A percentile compares a stretch with the other conserved stretches of the same genome.
Evolutionary conservation across 495 filamentous ascomycete species (phyloP).

Genomic region (Pyrenopolyporus hunteri): DNA sequence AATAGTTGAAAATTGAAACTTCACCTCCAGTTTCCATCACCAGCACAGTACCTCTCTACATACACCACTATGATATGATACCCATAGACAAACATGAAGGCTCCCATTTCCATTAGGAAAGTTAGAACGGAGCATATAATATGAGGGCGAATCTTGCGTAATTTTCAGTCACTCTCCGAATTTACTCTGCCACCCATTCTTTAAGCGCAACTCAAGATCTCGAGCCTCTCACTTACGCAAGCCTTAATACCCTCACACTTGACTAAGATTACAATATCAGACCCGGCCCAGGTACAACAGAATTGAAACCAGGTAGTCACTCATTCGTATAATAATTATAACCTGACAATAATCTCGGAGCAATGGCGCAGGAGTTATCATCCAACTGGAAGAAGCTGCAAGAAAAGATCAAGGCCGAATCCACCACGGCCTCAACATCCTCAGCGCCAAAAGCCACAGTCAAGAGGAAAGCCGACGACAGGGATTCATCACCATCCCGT

Average conservation of each 20-base stretch:
- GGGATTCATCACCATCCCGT: constrained; percentile 21
- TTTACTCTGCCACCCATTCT: too few relatives aligned
- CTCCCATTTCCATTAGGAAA: background rate
- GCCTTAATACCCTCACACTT: too few relatives aligned
- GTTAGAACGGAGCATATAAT: background rate
- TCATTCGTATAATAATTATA: background rate
- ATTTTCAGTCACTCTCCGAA: too few relatives aligned
- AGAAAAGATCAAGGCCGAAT: constrained; percentile 63
- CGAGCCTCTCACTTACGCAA: too few relatives aligned
- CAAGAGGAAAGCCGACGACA: constrained; percentile 41
- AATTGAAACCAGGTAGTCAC: background rate
- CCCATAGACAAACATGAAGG: background rate
- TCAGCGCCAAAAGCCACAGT: constrained; percentile 4
- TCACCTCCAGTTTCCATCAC: background rate
- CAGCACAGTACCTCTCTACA: too few relatives aligned
- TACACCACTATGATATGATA: too few relatives aligned
- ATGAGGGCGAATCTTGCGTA: background rate
- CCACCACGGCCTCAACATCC: constrained; percentile 43
- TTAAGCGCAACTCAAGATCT: too few relatives aligned
- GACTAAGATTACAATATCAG: too few relatives aligned
- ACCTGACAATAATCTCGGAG: background rate
- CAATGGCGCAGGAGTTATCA: constrained; percentile 53
- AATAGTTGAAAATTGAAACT: constrained; percentile 26
- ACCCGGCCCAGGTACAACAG: background rate
- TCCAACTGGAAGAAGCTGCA: constrained; percentile 81